Percentiles rank a stretch among this genome's conserved stretches.
phyloP scores from a whole-genome alignment of 2,329 filamentous ascomycete genomes.

The Colletotrichum costaricense region DNA sequence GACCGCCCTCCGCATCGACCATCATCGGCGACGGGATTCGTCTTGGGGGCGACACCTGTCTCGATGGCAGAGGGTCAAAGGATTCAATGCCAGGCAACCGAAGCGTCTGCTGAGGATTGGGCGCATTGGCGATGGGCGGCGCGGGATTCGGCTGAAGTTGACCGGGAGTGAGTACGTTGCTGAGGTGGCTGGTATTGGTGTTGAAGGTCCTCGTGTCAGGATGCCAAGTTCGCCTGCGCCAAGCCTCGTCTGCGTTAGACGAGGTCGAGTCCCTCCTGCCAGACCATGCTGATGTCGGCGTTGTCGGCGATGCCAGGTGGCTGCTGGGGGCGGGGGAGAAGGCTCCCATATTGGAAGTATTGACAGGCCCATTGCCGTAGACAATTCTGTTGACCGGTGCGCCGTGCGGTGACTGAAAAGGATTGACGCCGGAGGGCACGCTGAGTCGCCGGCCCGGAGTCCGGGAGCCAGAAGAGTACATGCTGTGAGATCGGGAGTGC shows the following conservation, averaged over 20 bases:
- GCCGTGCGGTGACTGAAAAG: slow-evolving; percentile 76
- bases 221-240: slow-evolving; percentile 91
- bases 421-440: slow-evolving; percentile 80
- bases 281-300: slow-evolving; percentile 70
- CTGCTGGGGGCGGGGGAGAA: slow-evolving; percentile 69
- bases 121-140: slow-evolving; percentile 57
- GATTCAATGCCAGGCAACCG: slow-evolving; percentile 92
- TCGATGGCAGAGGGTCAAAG: slow-evolving; percentile 80
- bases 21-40: slow-evolving; percentile 82
- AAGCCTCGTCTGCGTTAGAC: slow-evolving; percentile 76
- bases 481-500: slow-evolving; percentile 76
- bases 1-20: slow-evolving; percentile 66
- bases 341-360: slow-evolving; percentile 65
- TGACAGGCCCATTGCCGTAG: slow-evolving; percentile 63
- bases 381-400: slow-evolving; percentile 66
- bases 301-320: slow-evolving; percentile 73
- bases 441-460: slow-evolving; percentile 82
- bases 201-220: slow-evolving; percentile 77
- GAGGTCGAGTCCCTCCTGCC: slow-evolving; percentile 71
- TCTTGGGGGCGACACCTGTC: slow-evolving; percentile 70
- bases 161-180: slow-evolving; percentile 78
- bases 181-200: slow-evolving; percentile 75
- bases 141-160: slow-evolving; percentile 66
- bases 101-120: slow-evolving; percentile 67
- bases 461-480: slow-evolving; percentile 73